Conservation (phyloP, 2,329 filamentous ascomycete species). For the Sclerotinia subarctica region DNA sequence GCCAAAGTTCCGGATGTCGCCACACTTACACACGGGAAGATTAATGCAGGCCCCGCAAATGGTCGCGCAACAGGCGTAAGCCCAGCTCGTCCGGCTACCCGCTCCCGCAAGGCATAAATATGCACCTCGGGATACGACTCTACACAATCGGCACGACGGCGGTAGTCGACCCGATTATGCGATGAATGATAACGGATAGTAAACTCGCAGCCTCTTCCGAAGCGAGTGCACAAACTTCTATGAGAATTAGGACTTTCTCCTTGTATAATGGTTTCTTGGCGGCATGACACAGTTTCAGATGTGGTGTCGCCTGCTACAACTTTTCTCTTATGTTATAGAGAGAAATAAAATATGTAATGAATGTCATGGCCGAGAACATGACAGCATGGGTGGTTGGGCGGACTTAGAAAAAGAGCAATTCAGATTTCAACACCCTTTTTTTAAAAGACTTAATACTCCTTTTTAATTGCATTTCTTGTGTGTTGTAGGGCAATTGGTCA, state of each 20-base stretch:
- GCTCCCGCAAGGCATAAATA: conserved; percentile 40
- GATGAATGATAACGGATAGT: conserved; percentile 19
- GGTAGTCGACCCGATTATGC: conserved; percentile 2
- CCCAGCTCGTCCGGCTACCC: conserved; percentile 34
- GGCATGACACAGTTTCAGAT: conserved; percentile 1
- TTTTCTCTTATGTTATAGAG: conserved; percentile 7
- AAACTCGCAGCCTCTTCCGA: conserved; percentile 14
- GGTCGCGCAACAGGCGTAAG: conserved; percentile 45
- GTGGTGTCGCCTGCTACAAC: not conserved
- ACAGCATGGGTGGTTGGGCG: conserved; percentile 13
- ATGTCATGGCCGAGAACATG: conserved; percentile 1
- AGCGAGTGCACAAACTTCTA: conserved; percentile 25
- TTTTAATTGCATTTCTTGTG: conserved; percentile 23
- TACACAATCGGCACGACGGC: conserved; percentile 8
- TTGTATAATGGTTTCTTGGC: conserved; percentile 14
- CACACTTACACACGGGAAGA: conserved; percentile 35
- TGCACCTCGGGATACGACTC: conserved; percentile 4
- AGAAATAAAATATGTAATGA: conserved; percentile 15
- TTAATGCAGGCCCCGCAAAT: conserved; percentile 50
- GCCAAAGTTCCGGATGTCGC: conserved; percentile 38
- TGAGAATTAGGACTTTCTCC: conserved; percentile 20
- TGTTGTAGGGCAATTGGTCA: conserved; percentile 25
- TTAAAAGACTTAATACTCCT: not conserved
- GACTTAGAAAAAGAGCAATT: conserved; percentile 12
- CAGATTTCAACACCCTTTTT: conserved; percentile 7